Evolutionary conservation across 75 land plant species (phyloP).

Genomic region (Picea sitchensis): DNA sequence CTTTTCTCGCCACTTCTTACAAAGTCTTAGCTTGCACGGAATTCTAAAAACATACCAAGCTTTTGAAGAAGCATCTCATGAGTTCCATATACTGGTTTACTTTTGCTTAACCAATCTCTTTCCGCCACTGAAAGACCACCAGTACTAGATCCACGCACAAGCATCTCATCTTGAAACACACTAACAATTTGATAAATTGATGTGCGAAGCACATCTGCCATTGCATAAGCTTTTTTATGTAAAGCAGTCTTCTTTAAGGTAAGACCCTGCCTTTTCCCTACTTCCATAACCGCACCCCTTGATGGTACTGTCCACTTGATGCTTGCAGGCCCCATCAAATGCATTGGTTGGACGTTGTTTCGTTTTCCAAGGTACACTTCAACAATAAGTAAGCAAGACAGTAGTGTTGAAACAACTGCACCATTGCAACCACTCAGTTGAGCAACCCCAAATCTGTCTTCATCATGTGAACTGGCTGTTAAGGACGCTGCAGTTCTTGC

Average conservation of each 20-base stretch:
- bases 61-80: slow-evolving; percentile 78
- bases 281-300: slow-evolving; percentile 24
- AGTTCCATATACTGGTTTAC: slow-evolving; percentile 71
- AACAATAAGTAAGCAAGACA: slow-evolving; percentile 76
- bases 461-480: slow-evolving; percentile 70
- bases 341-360: slow-evolving; percentile 47
- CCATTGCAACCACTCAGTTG: slow-evolving; percentile 86
- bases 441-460: slow-evolving; percentile 92
- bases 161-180: slow-evolving; percentile 76
- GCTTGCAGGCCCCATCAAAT: slow-evolving; percentile 54
- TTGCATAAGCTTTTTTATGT: slow-evolving; percentile 67
- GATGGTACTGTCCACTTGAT: slow-evolving; percentile 83
- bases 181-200: slow-evolving; percentile 78
- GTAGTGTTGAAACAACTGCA: slow-evolving; percentile 61
- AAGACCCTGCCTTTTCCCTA: slow-evolving; percentile 30
- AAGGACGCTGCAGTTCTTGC: slow-evolving; percentile 58
- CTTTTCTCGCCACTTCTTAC: too few relatives aligned
- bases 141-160: slow-evolving; percentile 16
- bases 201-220: slow-evolving; percentile 80
- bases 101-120: slow-evolving; percentile 74
- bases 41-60: slow-evolving; percentile 67
- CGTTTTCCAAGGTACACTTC: slow-evolving; percentile 91
- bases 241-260: slow-evolving; percentile 44
- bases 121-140: slow-evolving; percentile 53
- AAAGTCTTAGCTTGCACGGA: slow-evolving; percentile 22